phyloP scores from a whole-genome alignment of 805 yeast species.

The Teunomyces tritomae region DNA sequence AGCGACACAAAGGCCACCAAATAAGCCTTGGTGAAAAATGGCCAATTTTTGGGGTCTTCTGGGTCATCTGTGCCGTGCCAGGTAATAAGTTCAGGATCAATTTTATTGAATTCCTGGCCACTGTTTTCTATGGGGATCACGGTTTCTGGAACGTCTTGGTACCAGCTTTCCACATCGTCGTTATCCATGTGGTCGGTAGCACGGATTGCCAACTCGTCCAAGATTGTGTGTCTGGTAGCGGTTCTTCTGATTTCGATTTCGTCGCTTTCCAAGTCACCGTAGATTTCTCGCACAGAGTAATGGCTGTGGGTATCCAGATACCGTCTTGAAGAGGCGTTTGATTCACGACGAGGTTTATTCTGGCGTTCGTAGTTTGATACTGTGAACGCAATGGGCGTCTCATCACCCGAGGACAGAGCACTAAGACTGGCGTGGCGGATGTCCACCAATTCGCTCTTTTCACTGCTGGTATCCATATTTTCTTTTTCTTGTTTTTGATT shows the following conservation, averaged over 20 bases:
- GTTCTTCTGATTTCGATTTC: conserved; percentile 30
- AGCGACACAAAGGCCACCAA: conserved; percentile 48
- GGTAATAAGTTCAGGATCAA: conserved; percentile 66
- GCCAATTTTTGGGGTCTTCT: conserved; percentile 61
- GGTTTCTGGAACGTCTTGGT: conserved; percentile 17
- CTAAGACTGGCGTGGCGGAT: conserved; percentile 3
- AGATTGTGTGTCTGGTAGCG: conserved; percentile 30
- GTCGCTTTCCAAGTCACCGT: conserved; percentile 27
- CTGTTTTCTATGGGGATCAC: conserved; percentile 36
- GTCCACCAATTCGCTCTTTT: conserved; percentile 1
- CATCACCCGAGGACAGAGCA: conserved; percentile 13
- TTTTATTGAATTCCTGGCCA: conserved; percentile 51
- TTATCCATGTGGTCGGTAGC: conserved; percentile 9
- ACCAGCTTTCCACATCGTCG: conserved; percentile 6
- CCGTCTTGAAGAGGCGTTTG: conserved; percentile 12
- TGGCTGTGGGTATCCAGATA: conserved; percentile 2
- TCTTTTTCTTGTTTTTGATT: not conserved
- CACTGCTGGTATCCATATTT: not conserved
- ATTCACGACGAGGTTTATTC: conserved; percentile 13
- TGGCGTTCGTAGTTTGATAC: not conserved
- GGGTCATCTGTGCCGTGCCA: conserved; percentile 68
- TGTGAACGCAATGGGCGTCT: conserved; percentile 2
- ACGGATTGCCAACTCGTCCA: conserved; percentile 15
- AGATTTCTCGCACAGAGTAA: conserved; percentile 30
- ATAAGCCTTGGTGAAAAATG: conserved; percentile 35